Evolutionary conservation across 1,284 basidiomycete species (phyloP), one percentile per base, ranked within the genome.

Genomic region (Sporisorium iseilematis-ciliati): DNA sequence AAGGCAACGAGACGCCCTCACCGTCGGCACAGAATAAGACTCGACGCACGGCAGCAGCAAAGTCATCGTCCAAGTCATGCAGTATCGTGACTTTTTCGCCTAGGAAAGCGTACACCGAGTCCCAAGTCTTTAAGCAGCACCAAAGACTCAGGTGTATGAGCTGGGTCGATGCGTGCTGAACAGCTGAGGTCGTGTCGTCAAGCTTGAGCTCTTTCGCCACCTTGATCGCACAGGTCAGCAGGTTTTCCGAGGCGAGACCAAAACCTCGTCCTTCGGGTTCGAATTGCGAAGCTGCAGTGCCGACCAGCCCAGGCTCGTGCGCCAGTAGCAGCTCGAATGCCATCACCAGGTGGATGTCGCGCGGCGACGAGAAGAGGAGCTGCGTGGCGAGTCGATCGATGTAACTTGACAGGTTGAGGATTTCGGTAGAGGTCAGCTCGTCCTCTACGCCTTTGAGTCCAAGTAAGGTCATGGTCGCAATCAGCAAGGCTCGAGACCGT

Each of bases 271-370:
- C 51, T 7, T 70, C 61, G 5, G 48, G 48, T 16, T 64, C 57
- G 21, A 50, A 60, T 26, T 60, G 57, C 1, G 61, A 70, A 7
- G 62, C 62, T 16, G 57, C 45, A 7, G 57, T 61, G n/a, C 67
- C 67, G 4, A 70, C 53, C 4, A 70, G 57, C 7, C 67, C 67
- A 25, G 69, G 69, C 51, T 72, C 69, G 26, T 72, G 64, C 14
- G 58, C 51, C 0, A 66, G 35, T 25, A 72, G 21, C 4, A 72
- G 69, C 45, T 62, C 69, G 29, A 72, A 63, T 1, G 63, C 69
- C 63, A 59, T 58, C 35, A 66, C 48, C n/a, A 63, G 29, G 21
- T 65, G 60, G 12, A 63, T 49, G 41, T 65, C 63, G 2, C 55
- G 42, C 1, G 68, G 68, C n/a, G 58, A 53, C 16, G 62, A 52